A percentile compares a stretch with the other conserved stretches of the same genome.
Evolutionary conservation across 495 filamentous ascomycete species (phyloP).

Genomic region (Daldinia childiae): DNA sequence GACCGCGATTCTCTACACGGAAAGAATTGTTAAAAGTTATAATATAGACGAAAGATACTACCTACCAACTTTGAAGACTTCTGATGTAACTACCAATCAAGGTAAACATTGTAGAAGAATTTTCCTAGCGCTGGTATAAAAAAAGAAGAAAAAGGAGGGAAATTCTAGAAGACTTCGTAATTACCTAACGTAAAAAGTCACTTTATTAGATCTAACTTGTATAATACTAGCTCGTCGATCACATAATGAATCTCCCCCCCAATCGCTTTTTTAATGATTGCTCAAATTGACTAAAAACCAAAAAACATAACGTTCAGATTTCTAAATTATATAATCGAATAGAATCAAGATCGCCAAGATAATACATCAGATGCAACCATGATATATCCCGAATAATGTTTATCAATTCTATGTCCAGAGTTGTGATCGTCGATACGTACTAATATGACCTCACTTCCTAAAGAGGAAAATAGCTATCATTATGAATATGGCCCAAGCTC

Average conservation of each 20-base stretch:
- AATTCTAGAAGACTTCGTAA: too few species aligned
- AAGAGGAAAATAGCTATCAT: constrained; percentile 33
- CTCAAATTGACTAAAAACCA: neutral
- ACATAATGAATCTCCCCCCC: too few species aligned
- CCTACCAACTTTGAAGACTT: neutral
- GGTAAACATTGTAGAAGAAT: neutral
- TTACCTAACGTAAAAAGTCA: too few species aligned
- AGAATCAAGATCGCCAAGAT: neutral
- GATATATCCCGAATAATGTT: neutral
- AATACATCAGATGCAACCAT: neutral
- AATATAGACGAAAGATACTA: too few species aligned
- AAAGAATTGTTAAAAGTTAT: neutral
- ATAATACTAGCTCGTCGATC: too few species aligned
- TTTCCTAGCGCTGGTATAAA: neutral
- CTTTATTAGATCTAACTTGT: neutral
- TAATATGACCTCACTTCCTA: constrained; percentile 16
- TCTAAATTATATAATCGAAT: neutral
- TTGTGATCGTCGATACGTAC: neutral
- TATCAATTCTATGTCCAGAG: neutral
- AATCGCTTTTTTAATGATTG: neutral
- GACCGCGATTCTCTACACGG: neutral
- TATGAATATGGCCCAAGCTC: constrained; percentile 34
- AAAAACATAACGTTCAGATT: too few species aligned
- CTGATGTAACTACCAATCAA: neutral
- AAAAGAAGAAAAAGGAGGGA: neutral